These are phyloP conservation scores for Colletotrichum truncatum DNA, from an alignment of 2,329 filamentous ascomycete genomes.

Conservation along the genomic window DNA sequence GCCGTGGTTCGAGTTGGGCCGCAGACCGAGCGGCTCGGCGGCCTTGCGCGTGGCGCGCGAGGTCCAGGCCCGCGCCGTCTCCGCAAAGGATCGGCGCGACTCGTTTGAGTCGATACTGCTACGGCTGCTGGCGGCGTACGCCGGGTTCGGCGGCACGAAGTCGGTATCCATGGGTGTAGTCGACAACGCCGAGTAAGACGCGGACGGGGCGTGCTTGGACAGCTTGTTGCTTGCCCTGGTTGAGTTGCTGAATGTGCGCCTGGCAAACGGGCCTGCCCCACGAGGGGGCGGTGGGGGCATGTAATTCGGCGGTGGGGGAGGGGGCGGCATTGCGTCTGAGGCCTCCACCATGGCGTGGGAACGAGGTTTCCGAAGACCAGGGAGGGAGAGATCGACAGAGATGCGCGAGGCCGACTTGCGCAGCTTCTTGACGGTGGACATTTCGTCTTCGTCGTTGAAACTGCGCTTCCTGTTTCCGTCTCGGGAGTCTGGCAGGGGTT, in stretches of 20 bases:
- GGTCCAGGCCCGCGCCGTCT: slow-evolving; percentile 18
- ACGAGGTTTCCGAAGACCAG: slow-evolving; percentile 42
- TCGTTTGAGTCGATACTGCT: slow-evolving; percentile 31
- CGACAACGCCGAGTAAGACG: slow-evolving; percentile 6
- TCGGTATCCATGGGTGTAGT: slow-evolving; percentile 13
- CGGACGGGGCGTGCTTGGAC: slow-evolving; percentile 35
- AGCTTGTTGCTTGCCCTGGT: slow-evolving; percentile 35
- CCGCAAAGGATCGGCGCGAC: slow-evolving; percentile 21
- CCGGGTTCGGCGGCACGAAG: slow-evolving; percentile 7
- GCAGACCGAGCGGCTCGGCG: slow-evolving; percentile 44
- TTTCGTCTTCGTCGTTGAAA: slow-evolving; percentile 45
- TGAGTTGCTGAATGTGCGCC: slow-evolving; percentile 27
- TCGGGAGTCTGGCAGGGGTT: slow-evolving; percentile 37
- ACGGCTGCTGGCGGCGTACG: slow-evolving; percentile 19
- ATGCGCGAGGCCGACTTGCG: slow-evolving; percentile 58
- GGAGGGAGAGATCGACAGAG: slow-evolving; percentile 48
- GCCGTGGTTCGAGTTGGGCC: slow-evolving; percentile 56
- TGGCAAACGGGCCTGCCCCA: slow-evolving; percentile 8
- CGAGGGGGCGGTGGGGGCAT: slow-evolving; percentile 20
- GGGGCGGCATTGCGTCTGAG: slow-evolving; percentile 39
- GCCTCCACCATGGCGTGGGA: slow-evolving; percentile 32
- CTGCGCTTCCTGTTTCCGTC: slow-evolving; percentile 62
- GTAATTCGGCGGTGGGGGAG: slow-evolving; percentile 27
- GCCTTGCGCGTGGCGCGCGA: slow-evolving; percentile 22
- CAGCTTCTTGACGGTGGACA: slow-evolving; percentile 55